Percentiles rank a stretch among this genome's conserved stretches.
These are phyloP conservation scores for Nicotiana benthamiana DNA, from an alignment of 257 asterid species.

Conservation along the genomic window DNA sequence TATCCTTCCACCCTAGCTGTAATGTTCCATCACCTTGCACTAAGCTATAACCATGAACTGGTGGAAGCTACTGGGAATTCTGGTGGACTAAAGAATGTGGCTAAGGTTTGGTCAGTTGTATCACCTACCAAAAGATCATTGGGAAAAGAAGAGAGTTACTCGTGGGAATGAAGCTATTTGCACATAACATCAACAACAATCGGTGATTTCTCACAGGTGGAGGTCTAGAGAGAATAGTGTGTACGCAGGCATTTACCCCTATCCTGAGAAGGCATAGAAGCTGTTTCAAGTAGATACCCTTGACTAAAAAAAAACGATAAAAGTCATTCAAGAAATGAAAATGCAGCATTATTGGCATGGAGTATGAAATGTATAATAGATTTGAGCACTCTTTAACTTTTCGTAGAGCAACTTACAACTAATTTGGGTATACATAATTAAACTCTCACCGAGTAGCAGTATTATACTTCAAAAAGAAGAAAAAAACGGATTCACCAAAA, in stretches of 20 bases:
- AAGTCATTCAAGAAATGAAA: not conserved
- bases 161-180: not conserved
- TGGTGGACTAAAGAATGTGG: no score
- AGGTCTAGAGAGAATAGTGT: no score
- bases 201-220: no score
- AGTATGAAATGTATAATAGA: not conserved
- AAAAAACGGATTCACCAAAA: not conserved
- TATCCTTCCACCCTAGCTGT: conserved; percentile 78
- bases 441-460: not conserved
- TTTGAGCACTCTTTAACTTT: not conserved
- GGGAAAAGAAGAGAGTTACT: not conserved
- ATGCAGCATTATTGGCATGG: not conserved
- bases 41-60: conserved; percentile 49
- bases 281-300: no score
- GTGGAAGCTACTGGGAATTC: no score
- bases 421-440: not conserved
- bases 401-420: not conserved
- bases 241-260: no score
- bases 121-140: no score
- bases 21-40: conserved; percentile 74
- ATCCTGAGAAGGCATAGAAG: no score
- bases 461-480: not conserved
- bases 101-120: no score
- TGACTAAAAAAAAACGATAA: no score
- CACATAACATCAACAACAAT: not conserved